Evolutionary conservation across 2,329 filamentous ascomycete genomes (phyloP).

Genomic region (Alternaria sp.): DNA sequence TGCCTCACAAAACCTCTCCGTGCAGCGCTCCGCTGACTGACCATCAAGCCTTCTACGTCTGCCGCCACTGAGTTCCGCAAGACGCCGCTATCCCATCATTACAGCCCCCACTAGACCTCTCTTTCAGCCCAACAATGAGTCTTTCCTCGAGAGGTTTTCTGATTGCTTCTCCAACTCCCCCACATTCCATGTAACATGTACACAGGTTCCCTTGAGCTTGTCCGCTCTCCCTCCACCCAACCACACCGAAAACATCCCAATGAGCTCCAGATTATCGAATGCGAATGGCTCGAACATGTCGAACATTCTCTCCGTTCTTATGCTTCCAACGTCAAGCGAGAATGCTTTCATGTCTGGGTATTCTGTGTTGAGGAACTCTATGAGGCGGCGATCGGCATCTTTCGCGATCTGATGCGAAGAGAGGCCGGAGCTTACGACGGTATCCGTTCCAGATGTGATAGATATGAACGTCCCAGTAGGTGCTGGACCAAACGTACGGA

Average conservation of each 20-base stretch:
- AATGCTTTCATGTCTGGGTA: too few species aligned
- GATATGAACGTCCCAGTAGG: too few species aligned
- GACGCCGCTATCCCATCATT: background rate
- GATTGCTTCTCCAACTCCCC: background rate
- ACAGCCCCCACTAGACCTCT: background rate
- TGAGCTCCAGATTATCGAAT: background rate
- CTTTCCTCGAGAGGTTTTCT: background rate
- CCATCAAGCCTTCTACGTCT: background rate
- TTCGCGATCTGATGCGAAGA: too few species aligned
- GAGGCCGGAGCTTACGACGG: too few species aligned
- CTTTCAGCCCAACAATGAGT: background rate
- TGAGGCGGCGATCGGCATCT: too few species aligned
- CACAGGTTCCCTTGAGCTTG: background rate
- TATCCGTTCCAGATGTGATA: too few species aligned
- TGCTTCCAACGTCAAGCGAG: background rate
- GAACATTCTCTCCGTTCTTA: background rate
- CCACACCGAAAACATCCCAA: constrained; percentile 1
- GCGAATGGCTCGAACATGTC: background rate
- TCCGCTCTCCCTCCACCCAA: constrained; percentile 1
- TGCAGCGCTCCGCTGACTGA: too few species aligned
- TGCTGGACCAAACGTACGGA: too few species aligned
- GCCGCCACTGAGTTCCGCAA: too few species aligned
- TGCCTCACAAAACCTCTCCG: too few species aligned
- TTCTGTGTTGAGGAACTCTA: too few species aligned
- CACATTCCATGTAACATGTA: background rate